Base-by-base conservation (phyloP, 306 rosid species). In the Carpinus fangiana region DNA sequence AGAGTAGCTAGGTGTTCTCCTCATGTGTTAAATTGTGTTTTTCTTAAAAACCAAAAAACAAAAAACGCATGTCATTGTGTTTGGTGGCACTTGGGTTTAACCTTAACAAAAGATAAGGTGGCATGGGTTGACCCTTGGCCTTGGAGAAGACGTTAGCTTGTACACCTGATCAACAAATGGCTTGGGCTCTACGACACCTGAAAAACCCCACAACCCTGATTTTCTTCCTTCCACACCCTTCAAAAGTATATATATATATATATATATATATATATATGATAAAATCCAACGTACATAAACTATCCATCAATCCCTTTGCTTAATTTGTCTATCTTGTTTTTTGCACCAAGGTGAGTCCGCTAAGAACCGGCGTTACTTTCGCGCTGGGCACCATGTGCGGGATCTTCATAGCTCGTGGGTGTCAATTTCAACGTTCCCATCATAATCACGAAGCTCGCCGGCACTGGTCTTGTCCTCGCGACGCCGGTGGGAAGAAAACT, bases 341-440 rank as follows among this genome's bases (percentile, higher is more conserved):
- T 57, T 57, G 34, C 26, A 57, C 34, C 34, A 21, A 20, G 6
- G 21, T 57, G 12, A 21, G 14, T 57, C 13, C 28, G 12, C 34
- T 20, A 11, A 13, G 3, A 20, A 41, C 36, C 1, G 45, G 83
- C 45, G 0, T 47, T 8, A 73, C 8, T 41, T 89, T 86, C 59
- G 85, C 77, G 1, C 8, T 85, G 53, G 90, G 93, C 54, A 28
- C 93, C 80, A 81, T 89, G 83, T 81, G 64, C 79, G 89, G 90
- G 70, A 14, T 62, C 55, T 0, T 79, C 28, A 3, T 83, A 11
- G 57, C 75, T 38, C 54, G 84, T 70, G 75, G 79, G 7, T 67
- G 45, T 3, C 43, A 17, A 2, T 67, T 55, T 3, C 43, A 17
- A 4, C 60, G 67, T n/a, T 60, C 13, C 47, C 80, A 5, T 41